Conservation (phyloP, 2,329 filamentous ascomycete species). For the Plenodomus biglobosus region DNA sequence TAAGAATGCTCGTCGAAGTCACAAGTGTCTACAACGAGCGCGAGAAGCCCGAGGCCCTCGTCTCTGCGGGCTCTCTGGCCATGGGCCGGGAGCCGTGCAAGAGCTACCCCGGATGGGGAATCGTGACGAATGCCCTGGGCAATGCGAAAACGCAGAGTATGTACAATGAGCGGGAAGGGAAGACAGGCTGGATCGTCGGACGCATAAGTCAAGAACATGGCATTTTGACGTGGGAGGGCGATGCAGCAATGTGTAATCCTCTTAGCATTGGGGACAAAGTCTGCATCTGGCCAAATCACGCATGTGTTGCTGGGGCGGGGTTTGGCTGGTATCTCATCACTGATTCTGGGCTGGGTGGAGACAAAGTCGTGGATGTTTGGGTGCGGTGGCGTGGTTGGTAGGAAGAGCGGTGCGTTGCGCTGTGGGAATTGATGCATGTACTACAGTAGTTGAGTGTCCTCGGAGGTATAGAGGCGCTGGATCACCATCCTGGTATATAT, state of each 20-base stretch:
- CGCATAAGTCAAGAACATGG: slow-evolving; percentile 79
- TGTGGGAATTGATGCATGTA: no score
- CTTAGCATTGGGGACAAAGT: slow-evolving; percentile 67
- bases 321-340: slow-evolving; percentile 75
- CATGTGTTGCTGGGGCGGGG: slow-evolving; percentile 72
- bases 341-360: slow-evolving; percentile 59
- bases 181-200: slow-evolving; percentile 65
- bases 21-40: slow-evolving; percentile 62
- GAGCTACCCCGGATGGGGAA: slow-evolving; percentile 70
- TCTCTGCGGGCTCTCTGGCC: slow-evolving; percentile 69
- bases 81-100: slow-evolving; percentile 73
- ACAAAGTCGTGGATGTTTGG: slow-evolving; percentile 73
- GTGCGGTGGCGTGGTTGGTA: slow-evolving; percentile 70
- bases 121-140: slow-evolving; percentile 62
- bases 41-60: slow-evolving; percentile 61
- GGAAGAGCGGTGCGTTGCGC: not conserved
- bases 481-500: not conserved
- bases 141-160: slow-evolving; percentile 21
- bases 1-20: slow-evolving; percentile 72
- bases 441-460: no score
- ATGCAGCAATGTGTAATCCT: slow-evolving; percentile 33
- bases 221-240: slow-evolving; percentile 63
- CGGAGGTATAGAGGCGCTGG: no score
- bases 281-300: slow-evolving; percentile 77
- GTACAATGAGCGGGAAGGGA: slow-evolving; percentile 30